Evolutionary conservation across 352 stramenopile genomes (phyloP).

Genomic region (Plasmopara viticola): DNA sequence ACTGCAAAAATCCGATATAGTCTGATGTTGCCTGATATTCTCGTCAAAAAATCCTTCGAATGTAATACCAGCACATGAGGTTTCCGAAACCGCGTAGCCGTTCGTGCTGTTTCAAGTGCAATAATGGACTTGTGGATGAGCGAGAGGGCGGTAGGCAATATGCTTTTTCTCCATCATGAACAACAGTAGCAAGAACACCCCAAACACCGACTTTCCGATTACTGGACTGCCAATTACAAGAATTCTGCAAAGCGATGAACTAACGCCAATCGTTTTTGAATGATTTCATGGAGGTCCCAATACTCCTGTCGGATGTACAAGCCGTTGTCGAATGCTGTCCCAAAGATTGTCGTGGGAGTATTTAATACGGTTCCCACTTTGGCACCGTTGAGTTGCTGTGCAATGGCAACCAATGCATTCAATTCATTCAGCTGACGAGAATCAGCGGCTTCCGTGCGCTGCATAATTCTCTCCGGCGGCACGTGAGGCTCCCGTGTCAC

Average conservation of each 20-base stretch:
- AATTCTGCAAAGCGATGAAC: neutral
- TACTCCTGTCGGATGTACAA: neutral
- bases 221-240: slow-evolving; percentile 15
- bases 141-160: neutral
- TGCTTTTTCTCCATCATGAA: slow-evolving; percentile 19
- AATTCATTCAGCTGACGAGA: neutral
- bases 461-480: slow-evolving; percentile 1
- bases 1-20: slow-evolving; percentile 16
- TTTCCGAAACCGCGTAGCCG: slow-evolving; percentile 3
- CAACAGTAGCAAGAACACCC: slow-evolving; percentile 17
- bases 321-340: neutral
- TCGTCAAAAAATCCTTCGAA: slow-evolving; percentile 18
- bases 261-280: neutral
- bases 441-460: neutral
- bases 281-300: neutral
- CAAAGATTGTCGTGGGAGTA: neutral
- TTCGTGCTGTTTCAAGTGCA: slow-evolving; percentile 8
- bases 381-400: neutral
- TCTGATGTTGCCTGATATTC: no score
- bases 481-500: no score
- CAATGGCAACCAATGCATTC: neutral
- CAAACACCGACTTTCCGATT: slow-evolving; percentile 21
- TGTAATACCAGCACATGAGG: neutral
- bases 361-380: neutral
- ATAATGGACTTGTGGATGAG: neutral